Evolutionary conservation across 352 stramenopile species (phyloP).

Genomic region (Pythium biforme): DNA sequence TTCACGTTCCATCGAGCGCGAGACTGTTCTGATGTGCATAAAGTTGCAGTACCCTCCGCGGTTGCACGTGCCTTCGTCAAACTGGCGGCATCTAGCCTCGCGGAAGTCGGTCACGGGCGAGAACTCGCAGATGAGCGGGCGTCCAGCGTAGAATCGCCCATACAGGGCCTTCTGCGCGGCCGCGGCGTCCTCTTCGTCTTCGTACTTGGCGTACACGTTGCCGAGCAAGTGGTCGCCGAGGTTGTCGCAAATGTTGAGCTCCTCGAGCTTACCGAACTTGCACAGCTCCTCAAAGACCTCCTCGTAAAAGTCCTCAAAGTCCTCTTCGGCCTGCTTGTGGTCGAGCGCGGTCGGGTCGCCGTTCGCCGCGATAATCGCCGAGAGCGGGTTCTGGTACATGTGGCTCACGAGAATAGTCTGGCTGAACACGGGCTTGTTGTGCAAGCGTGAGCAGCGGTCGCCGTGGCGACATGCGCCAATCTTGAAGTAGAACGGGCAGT

Average conservation of each 20-base stretch:
- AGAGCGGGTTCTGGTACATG: constrained; percentile 97
- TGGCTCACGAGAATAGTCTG: constrained; percentile 98
- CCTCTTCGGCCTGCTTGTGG: constrained; percentile 92
- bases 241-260: constrained; percentile 99
- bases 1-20: constrained; percentile 79
- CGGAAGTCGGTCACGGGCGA: constrained; percentile 98
- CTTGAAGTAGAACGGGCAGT: constrained; percentile 99
- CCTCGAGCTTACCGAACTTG: constrained; percentile 98
- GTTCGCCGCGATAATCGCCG: constrained; percentile 87
- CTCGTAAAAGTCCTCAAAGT: constrained; percentile 97
- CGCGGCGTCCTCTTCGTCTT: constrained; percentile 97
- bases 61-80: constrained; percentile 97
- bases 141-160: constrained; percentile 96
- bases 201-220: constrained; percentile 99
- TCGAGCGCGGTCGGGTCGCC: constrained; percentile 82
- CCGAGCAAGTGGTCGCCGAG: constrained; percentile 99
- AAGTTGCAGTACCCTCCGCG: constrained; percentile 99
- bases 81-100: constrained; percentile 97
- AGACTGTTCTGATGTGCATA: constrained; percentile 97
- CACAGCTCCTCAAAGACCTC: constrained; percentile 98
- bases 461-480: constrained; percentile 99
- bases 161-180: constrained; percentile 96
- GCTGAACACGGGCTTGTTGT: constrained; percentile 98
- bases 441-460: constrained; percentile 97
- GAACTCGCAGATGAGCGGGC: constrained; percentile 96